Evolutionary conservation across 148 eudicot species (phyloP).

Genomic region (Rhododendron kiyosumense): DNA sequence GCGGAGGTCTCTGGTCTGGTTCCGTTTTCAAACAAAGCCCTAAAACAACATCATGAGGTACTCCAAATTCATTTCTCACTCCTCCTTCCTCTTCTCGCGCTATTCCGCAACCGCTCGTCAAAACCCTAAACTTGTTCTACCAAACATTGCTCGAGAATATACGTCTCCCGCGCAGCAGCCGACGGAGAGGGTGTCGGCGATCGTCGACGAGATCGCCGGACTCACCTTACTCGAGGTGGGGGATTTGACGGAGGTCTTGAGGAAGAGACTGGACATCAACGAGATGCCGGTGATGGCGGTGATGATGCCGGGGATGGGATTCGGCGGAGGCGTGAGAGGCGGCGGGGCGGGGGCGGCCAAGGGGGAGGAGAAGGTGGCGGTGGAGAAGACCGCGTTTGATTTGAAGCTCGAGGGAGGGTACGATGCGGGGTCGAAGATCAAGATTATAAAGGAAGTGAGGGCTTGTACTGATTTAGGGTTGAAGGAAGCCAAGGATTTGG

Average conservation of each 20-base stretch:
- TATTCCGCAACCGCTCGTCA: background rate
- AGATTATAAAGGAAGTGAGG: slow-evolving; percentile 93
- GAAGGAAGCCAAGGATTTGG: slow-evolving; percentile 95
- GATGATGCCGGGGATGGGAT: slow-evolving; percentile 97
- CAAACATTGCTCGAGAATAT: slow-evolving; percentile 18
- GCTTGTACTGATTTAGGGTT: slow-evolving; percentile 78
- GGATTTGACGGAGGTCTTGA: slow-evolving; percentile 56
- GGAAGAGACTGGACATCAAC: slow-evolving; percentile 52
- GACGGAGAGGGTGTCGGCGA: slow-evolving; percentile 41
- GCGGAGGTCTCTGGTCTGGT: background rate
- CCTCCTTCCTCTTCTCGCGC: background rate
- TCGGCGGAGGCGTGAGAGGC: slow-evolving; percentile 26
- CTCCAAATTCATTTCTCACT: background rate
- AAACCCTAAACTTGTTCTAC: background rate
- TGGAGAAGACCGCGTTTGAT: slow-evolving; percentile 82
- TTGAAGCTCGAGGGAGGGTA: slow-evolving; percentile 87
- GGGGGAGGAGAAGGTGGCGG: slow-evolving; percentile 48
- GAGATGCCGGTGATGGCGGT: slow-evolving; percentile 77
- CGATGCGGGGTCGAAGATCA: slow-evolving; percentile 66
- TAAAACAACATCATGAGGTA: background rate
- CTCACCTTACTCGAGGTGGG: slow-evolving; percentile 68
- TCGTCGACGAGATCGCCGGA: slow-evolving; percentile 64
- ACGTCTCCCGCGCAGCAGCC: slow-evolving; percentile 24
- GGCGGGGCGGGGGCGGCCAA: slow-evolving; percentile 12
- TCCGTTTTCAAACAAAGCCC: background rate